phyloP scores from a whole-genome alignment of 2,329 filamentous ascomycete genomes.

The Paecilomyces dactylethromorphus region DNA sequence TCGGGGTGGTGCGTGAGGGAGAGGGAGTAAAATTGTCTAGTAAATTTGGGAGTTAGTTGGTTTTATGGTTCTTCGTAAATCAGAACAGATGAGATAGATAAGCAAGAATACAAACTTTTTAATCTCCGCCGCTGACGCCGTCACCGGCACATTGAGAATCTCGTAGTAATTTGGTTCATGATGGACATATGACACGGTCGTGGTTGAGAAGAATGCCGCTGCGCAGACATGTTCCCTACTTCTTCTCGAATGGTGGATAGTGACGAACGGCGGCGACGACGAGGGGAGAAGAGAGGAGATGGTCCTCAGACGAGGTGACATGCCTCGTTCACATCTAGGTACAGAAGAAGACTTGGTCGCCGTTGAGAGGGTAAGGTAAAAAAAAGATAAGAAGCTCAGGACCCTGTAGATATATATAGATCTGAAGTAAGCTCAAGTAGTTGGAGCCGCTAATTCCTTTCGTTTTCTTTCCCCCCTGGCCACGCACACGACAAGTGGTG shows the following conservation, averaged over 20 bases:
- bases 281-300: conserved; percentile 6
- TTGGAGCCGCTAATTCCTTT: background rate
- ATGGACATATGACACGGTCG: conserved; percentile 3
- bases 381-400: background rate
- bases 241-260: background rate
- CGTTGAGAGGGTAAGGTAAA: background rate
- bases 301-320: conserved; percentile 9
- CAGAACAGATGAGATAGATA: background rate
- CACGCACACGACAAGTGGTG: background rate
- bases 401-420: background rate
- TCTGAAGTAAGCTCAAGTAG: background rate
- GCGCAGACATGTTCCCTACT: background rate
- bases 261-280: background rate
- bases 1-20: conserved; percentile 92
- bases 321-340: conserved; percentile 6
- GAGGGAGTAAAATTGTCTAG: conserved; percentile 73
- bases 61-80: background rate
- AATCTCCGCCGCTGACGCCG: conserved; percentile 68
- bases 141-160: conserved; percentile 62
- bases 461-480: background rate
- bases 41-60: background rate
- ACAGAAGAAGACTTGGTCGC: background rate
- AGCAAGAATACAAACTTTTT: conserved; percentile 58
- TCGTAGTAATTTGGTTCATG: conserved; percentile 67
- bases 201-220: conserved; percentile 9